A percentile compares a stretch with the other conserved stretches of the same genome.
Evolutionary conservation across 495 filamentous ascomycete genomes (phyloP).

Genomic region (Neurospora sublineolata): DNA sequence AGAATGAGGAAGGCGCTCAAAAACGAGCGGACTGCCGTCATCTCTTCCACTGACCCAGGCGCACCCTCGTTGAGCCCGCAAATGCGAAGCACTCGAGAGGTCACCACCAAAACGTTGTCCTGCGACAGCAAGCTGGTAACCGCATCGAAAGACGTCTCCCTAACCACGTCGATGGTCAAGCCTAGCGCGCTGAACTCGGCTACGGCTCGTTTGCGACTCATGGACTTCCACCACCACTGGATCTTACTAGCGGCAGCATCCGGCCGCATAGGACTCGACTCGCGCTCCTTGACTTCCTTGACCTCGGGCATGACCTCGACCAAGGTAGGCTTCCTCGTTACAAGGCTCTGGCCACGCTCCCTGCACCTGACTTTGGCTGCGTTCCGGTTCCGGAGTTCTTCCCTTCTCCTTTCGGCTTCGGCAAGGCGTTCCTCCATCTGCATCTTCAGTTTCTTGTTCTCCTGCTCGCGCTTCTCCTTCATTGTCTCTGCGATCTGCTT

Average conservation of each 20-base stretch:
- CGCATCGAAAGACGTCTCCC: conserved; percentile 68
- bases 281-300: conserved; percentile 37
- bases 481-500: conserved; percentile 89
- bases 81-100: conserved; percentile 60
- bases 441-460: conserved; percentile 56
- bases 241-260: conserved; percentile 62
- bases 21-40: conserved; percentile 77
- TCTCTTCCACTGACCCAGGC: conserved; percentile 55
- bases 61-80: conserved; percentile 66
- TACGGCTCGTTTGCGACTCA: conserved; percentile 47
- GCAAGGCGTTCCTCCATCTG: conserved; percentile 86
- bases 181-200: conserved; percentile 56
- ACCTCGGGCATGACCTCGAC: conserved; percentile 41
- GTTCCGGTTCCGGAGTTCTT: conserved; percentile 45
- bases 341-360: conserved; percentile 54
- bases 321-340: conserved; percentile 30
- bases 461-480: conserved; percentile 80
- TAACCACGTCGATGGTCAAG: conserved; percentile 62
- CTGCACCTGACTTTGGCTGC: conserved; percentile 41
- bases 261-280: conserved; percentile 44
- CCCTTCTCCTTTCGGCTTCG: conserved; percentile 69
- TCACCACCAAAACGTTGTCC: conserved; percentile 56
- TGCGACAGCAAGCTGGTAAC: conserved; percentile 68
- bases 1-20: conserved; percentile 87
- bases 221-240: conserved; percentile 64